Percentiles rank a stretch among this genome's conserved stretches.
Conservation (phyloP, 140 eudicot genomes). For the Bidens hawaiensis region DNA sequence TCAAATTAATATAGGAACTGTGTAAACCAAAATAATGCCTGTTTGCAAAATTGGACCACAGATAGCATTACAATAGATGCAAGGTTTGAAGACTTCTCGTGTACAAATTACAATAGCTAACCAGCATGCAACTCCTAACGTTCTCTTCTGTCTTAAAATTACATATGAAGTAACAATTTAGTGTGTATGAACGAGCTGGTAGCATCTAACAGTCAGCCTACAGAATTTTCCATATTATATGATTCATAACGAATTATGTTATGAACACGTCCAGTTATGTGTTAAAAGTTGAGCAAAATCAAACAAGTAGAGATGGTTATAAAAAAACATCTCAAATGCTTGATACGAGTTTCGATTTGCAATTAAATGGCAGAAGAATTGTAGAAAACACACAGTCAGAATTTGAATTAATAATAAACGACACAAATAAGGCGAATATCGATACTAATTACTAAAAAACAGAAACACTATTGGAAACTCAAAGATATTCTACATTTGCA, state of each 20-base stretch:
- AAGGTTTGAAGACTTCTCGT: not conserved
- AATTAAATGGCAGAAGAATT: no score
- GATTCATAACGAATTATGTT: no score
- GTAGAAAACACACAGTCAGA: not conserved
- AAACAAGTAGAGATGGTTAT: no score
- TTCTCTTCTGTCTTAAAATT: not conserved
- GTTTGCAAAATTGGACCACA: not conserved
- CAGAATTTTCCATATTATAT: no score
- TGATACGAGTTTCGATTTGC: no score
- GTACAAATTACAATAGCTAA: no score
- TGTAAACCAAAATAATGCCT: not conserved
- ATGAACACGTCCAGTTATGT: no score
- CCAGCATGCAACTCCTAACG: not conserved
- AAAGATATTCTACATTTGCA: not conserved
- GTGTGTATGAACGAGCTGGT: no score
- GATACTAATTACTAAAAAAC: no score
- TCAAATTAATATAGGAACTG: not conserved
- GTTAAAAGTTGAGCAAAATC: no score
- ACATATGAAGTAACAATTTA: not conserved
- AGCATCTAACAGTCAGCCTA: no score
- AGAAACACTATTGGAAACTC: constrained; percentile 3
- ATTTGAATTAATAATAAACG: not conserved
- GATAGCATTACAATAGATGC: constrained; percentile 4
- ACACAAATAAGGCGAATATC: not conserved
- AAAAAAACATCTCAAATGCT: no score